These are phyloP conservation scores for Phaffia rhodozyma DNA, from an alignment of 1,284 basidiomycete species.

Conservation along the genomic window DNA sequence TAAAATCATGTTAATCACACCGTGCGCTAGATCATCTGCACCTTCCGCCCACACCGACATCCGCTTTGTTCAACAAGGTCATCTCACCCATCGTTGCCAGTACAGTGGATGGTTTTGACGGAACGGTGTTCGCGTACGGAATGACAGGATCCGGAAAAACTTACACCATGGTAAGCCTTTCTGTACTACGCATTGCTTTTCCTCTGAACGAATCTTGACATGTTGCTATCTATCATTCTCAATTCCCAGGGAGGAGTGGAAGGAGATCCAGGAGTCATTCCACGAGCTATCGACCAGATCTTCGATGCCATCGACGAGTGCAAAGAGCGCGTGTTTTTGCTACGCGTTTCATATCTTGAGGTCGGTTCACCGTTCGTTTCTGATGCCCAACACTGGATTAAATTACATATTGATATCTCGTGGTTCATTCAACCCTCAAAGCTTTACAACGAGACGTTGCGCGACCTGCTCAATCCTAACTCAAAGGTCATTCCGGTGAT, in stretches of 20 bases:
- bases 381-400: neutral
- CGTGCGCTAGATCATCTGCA: slow-evolving; percentile 32
- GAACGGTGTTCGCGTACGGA: slow-evolving; percentile 26
- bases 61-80: slow-evolving; percentile 37
- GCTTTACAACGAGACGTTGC: slow-evolving; percentile 47
- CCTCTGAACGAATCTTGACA: too few relatives aligned
- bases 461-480: slow-evolving; percentile 39
- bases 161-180: slow-evolving; percentile 20
- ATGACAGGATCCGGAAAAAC: slow-evolving; percentile 22
- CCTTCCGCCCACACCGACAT: slow-evolving; percentile 33
- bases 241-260: slow-evolving; percentile 34
- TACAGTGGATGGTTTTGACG: slow-evolving; percentile 46
- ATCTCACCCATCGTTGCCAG: slow-evolving; percentile 41
- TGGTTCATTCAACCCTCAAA: slow-evolving; percentile 9
- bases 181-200: too few relatives aligned
- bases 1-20: too few relatives aligned
- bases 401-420: neutral
- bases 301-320: slow-evolving; percentile 40
- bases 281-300: slow-evolving; percentile 43
- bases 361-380: slow-evolving; percentile 6
- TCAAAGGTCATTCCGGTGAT: slow-evolving; percentile 31
- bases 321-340: slow-evolving; percentile 26
- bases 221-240: slow-evolving; percentile 6
- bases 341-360: slow-evolving; percentile 46
- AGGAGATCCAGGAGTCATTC: slow-evolving; percentile 43